phyloP scores from a whole-genome alignment of 345 rosid species.

The Odontarrhena argentea region DNA sequence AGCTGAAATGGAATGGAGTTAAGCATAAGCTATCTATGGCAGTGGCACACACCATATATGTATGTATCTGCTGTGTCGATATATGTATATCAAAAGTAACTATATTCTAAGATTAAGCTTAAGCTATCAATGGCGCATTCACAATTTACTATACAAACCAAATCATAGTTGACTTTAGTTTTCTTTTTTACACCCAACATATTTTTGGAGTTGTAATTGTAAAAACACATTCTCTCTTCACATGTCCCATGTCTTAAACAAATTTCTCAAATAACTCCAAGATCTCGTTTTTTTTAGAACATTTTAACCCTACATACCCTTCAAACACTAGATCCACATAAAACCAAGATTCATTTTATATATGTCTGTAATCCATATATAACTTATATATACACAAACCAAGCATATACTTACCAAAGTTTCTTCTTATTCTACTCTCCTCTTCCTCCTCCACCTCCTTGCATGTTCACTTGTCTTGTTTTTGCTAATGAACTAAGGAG shows the following conservation, averaged over 20 bases:
- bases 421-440: constrained; percentile 46
- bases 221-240: constrained; percentile 59
- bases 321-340: constrained; percentile 51
- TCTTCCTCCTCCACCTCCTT: constrained; percentile 33
- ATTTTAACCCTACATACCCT: constrained; percentile 45
- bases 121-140: constrained; percentile 27
- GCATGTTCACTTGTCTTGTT: constrained; percentile 44
- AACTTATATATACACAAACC: constrained; percentile 30
- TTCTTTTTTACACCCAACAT: constrained; percentile 28
- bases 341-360: constrained; percentile 42
- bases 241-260: constrained; percentile 67
- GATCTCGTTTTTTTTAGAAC: constrained; percentile 32
- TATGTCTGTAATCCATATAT: not conserved
- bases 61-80: not conserved
- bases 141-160: constrained; percentile 37
- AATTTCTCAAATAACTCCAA: constrained; percentile 45
- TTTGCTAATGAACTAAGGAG: constrained; percentile 44
- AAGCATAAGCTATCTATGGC: constrained; percentile 18
- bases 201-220: constrained; percentile 42
- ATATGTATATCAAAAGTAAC: not conserved
- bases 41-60: constrained; percentile 18
- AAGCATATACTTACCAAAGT: constrained; percentile 38
- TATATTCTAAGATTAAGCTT: constrained; percentile 21
- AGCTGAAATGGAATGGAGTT: constrained; percentile 42
- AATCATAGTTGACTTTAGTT: constrained; percentile 38